Evolutionary conservation across 2,329 filamentous ascomycete genomes (phyloP).

Genomic region (Aureobasidium sp.): DNA sequence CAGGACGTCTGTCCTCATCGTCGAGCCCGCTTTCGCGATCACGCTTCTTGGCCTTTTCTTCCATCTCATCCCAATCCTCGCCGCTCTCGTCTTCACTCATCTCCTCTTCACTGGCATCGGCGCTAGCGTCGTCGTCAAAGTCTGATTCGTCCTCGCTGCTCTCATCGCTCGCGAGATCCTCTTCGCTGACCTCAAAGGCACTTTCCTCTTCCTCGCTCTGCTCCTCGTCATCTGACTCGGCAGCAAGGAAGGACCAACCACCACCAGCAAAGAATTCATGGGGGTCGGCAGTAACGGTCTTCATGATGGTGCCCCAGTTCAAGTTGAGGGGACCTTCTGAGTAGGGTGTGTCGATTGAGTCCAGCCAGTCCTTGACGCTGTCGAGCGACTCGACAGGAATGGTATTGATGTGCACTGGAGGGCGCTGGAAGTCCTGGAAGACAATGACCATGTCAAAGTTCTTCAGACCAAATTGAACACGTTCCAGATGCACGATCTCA

Average conservation of each 20-base stretch:
- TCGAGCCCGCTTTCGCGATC: constrained; percentile 47
- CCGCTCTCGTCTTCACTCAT: constrained; percentile 52
- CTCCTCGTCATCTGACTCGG: constrained; percentile 79
- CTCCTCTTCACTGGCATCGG: constrained; percentile 67
- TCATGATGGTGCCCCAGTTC: constrained; percentile 99
- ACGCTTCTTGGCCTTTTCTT: constrained; percentile 68
- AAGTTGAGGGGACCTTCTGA: constrained; percentile 92
- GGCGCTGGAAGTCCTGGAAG: constrained; percentile 91
- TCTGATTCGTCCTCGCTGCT: constrained; percentile 84
- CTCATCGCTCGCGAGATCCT: constrained; percentile 68
- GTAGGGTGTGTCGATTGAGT: constrained; percentile 90
- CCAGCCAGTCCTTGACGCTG: constrained; percentile 94
- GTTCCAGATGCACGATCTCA: constrained; percentile 90
- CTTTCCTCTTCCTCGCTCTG: constrained; percentile 72
- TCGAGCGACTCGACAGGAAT: constrained; percentile 94
- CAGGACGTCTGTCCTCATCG: constrained; percentile 39
- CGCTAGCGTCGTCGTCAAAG: constrained; percentile 81
- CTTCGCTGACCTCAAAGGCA: constrained; percentile 83
- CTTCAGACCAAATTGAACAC: constrained; percentile 91
- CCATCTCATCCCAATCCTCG: constrained; percentile 90
- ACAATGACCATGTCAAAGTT: constrained; percentile 99
- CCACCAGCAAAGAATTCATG: constrained; percentile 93
- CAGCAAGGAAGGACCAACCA: constrained; percentile 86
- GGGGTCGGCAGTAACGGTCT: constrained; percentile 88
- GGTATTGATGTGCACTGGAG: constrained; percentile 91